A percentile compares a stretch with the other conserved stretches of the same genome.
These are phyloP conservation scores for Blastocystis sp. DNA, from an alignment of 352 stramenopile genomes.

Conservation along the genomic window DNA sequence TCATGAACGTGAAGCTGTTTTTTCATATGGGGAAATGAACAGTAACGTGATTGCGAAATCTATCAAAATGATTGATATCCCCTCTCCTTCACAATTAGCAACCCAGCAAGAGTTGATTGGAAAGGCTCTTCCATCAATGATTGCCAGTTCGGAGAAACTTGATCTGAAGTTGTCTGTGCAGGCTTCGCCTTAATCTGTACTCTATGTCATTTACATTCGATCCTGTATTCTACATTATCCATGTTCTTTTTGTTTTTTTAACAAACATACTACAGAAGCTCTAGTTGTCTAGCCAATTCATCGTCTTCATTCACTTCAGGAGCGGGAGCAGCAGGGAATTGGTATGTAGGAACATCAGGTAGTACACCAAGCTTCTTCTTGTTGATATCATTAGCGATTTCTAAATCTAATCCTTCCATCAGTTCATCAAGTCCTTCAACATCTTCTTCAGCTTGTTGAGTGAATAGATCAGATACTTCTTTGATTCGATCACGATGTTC, in stretches of 20 bases:
- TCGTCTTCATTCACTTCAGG: neutral
- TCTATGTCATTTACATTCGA: neutral
- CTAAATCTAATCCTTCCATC: neutral
- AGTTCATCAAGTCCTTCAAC: neutral
- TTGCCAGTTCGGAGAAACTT: neutral
- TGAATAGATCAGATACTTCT: neutral
- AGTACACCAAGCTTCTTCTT: neutral
- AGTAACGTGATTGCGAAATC: slow-evolving; percentile 63
- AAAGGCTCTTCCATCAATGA: neutral
- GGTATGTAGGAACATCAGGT: neutral
- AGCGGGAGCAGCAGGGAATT: neutral
- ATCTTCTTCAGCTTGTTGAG: neutral
- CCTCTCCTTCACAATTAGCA: slow-evolving; percentile 52
- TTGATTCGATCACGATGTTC: neutral
- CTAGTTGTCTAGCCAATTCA: neutral
- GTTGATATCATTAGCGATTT: neutral
- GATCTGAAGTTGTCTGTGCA: slow-evolving; percentile 47
- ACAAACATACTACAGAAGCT: slow-evolving; percentile 35
- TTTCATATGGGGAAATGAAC: slow-evolving; percentile 32
- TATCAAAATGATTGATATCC: slow-evolving; percentile 66
- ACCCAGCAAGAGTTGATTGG: slow-evolving; percentile 24
- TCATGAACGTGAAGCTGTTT: slow-evolving; percentile 65
- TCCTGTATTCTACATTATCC: neutral
- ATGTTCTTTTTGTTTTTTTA: slow-evolving; percentile 30
- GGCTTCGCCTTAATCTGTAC: neutral